Conservation (phyloP, 345 rosid genomes). For the Reutealis trisperma region DNA sequence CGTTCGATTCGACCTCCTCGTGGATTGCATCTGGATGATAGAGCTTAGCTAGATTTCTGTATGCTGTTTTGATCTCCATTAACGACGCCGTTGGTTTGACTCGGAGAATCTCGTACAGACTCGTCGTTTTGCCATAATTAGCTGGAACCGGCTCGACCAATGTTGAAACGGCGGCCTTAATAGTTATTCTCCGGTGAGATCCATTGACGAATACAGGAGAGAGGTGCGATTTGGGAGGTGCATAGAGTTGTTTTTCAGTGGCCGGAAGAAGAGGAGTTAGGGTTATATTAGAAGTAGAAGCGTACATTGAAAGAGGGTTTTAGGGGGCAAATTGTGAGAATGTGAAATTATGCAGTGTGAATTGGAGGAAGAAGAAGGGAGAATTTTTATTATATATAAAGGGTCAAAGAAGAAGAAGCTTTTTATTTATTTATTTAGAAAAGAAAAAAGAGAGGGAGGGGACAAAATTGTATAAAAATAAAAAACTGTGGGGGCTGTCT, state of each 20-base stretch:
- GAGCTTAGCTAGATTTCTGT: conserved; percentile 46
- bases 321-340: neutral
- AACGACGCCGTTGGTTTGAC: conserved; percentile 16
- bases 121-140: neutral
- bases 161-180: conserved; percentile 11
- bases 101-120: conserved; percentile 33
- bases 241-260: neutral
- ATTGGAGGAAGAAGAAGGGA: conserved; percentile 3
- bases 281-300: neutral
- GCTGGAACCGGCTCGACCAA: neutral
- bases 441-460: no score
- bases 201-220: neutral
- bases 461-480: no score
- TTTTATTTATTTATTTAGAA: no score
- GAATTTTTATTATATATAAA: no score
- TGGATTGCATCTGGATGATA: conserved; percentile 59
- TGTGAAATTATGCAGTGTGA: neutral
- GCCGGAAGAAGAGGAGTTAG: neutral
- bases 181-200: conserved; percentile 1
- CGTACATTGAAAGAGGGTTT: conserved; percentile 5
- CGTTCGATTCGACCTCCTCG: conserved; percentile 40
- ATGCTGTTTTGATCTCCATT: conserved; percentile 26
- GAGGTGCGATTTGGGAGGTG: neutral
- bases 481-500: no score
- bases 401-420: no score